Conservation (phyloP, 768 basidiomycete genomes). For the Russula earlei region DNA sequence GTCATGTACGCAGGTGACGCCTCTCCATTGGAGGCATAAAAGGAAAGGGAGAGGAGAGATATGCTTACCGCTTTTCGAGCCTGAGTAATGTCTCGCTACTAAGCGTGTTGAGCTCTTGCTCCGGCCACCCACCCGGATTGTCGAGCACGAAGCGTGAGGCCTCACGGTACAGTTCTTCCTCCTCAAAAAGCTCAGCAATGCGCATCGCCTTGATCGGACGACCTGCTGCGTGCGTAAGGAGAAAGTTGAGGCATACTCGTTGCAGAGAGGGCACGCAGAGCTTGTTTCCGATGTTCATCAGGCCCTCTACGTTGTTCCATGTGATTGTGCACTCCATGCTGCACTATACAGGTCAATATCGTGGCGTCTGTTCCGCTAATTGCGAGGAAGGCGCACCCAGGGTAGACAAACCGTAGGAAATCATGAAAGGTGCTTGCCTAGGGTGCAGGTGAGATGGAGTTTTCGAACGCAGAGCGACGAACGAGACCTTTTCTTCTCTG, state of each 20-base stretch:
- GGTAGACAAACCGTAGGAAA: constrained; percentile 88
- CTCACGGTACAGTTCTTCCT: constrained; percentile 86
- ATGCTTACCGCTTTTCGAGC: constrained; percentile 66
- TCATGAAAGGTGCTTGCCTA: constrained; percentile 85
- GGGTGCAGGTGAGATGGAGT: not conserved
- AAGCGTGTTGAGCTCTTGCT: constrained; percentile 73
- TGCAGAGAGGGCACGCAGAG: constrained; percentile 77
- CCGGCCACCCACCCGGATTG: constrained; percentile 79
- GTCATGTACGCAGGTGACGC: not conserved
- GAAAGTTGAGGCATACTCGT: constrained; percentile 74
- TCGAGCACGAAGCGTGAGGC: constrained; percentile 87
- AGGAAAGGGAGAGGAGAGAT: not conserved
- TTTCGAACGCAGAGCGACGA: not conserved
- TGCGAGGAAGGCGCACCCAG: constrained; percentile 50
- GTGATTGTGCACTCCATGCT: constrained; percentile 88
- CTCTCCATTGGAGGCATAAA: not conserved
- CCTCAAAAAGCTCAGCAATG: constrained; percentile 83
- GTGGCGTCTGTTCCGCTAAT: not conserved
- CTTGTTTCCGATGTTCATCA: constrained; percentile 87
- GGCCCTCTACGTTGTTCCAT: constrained; percentile 89
- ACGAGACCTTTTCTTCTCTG: constrained; percentile 72
- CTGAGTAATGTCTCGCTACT: constrained; percentile 77
- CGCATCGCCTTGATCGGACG: constrained; percentile 88
- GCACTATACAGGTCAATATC: constrained; percentile 4
- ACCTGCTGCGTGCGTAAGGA: constrained; percentile 88